Percentiles rank a stretch among this genome's conserved stretches.
phyloP scores from a whole-genome alignment of 2,329 filamentous ascomycete genomes.

The Paracamarosporium sp. region DNA sequence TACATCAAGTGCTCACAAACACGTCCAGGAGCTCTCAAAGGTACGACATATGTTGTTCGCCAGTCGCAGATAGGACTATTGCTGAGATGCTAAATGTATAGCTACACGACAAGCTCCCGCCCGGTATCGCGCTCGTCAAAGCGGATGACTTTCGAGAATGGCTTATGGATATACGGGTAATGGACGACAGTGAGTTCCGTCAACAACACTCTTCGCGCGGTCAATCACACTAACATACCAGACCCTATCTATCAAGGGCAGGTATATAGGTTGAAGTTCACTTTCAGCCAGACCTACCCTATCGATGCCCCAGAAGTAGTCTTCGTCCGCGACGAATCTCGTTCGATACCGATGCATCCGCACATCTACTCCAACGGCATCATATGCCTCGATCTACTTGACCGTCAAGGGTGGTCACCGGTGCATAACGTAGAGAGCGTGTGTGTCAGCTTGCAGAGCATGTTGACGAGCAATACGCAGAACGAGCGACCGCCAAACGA shows the following conservation, averaged over 20 bases:
- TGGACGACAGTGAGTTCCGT: constrained; percentile 69
- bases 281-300: constrained; percentile 82
- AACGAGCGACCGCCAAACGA: constrained; percentile 91
- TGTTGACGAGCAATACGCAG: constrained; percentile 94
- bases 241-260: constrained; percentile 83
- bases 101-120: constrained; percentile 65
- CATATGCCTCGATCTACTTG: constrained; percentile 94
- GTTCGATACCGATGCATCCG: constrained; percentile 87
- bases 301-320: constrained; percentile 94
- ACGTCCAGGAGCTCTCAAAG: constrained; percentile 60
- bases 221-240: not conserved
- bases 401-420: constrained; percentile 88
- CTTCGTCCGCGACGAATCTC: constrained; percentile 70
- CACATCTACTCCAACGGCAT: constrained; percentile 99
- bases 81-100: constrained; percentile 29
- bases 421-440: constrained; percentile 97
- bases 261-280: constrained; percentile 85
- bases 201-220: not conserved
- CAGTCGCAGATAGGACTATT: not conserved
- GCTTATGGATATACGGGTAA: constrained; percentile 88
- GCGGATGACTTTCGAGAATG: constrained; percentile 87
- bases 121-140: constrained; percentile 78
- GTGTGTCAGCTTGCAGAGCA: constrained; percentile 96
- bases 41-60: constrained; percentile 40
- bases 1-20: constrained; percentile 26